These are phyloP conservation scores for Neurospora intermedia DNA, from an alignment of 495 filamentous ascomycete genomes.

Conservation along the genomic window DNA sequence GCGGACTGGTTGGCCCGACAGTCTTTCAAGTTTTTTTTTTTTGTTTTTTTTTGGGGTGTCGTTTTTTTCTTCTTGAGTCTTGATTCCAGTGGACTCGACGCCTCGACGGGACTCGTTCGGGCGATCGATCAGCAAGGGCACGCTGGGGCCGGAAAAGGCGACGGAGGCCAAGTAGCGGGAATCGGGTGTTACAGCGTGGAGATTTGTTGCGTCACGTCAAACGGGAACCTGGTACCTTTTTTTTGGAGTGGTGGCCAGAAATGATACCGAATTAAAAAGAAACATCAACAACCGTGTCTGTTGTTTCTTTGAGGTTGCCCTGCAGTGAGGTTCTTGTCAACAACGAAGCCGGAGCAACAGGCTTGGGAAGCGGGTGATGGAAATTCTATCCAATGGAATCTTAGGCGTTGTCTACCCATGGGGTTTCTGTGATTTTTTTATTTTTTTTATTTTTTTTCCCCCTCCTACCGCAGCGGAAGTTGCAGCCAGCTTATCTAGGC, in stretches of 20 bases:
- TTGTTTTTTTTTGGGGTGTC: not conserved
- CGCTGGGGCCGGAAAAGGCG: not conserved
- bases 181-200: not conserved
- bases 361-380: not conserved
- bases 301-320: not conserved
- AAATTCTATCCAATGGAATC: not conserved
- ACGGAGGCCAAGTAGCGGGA: not conserved
- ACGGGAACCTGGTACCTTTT: not conserved
- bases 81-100: not conserved
- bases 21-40: not conserved
- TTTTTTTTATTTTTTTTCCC: not conserved
- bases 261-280: not conserved
- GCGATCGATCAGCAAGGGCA: not conserved
- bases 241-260: not conserved
- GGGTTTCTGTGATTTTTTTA: not conserved
- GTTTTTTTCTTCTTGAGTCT: not conserved
- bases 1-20: not conserved
- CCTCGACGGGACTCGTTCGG: not conserved
- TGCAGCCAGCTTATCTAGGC: not conserved
- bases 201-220: not conserved
- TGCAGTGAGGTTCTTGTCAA: not conserved
- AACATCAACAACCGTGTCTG: not conserved
- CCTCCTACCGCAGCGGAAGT: not conserved
- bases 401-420: not conserved
- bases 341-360: not conserved